A percentile compares a stretch with the other conserved stretches of the same genome.
Evolutionary conservation across 2,329 filamentous ascomycete species (phyloP).

Genomic region (Didymosphaeria variabile): DNA sequence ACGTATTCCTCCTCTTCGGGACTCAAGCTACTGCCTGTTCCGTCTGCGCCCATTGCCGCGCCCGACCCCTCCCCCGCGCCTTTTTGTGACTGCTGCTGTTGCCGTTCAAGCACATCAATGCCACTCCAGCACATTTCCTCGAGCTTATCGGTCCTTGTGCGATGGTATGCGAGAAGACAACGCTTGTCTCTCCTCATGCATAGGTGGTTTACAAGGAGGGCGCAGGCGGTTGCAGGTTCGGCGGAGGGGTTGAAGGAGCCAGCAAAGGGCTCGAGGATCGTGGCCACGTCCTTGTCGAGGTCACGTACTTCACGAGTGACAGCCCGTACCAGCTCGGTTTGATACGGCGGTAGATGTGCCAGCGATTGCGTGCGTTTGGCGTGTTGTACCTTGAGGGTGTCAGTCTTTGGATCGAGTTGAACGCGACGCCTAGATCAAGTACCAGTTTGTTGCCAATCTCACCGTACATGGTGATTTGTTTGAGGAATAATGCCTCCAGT

Average conservation of each 20-base stretch:
- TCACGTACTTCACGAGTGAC: conserved; percentile 93
- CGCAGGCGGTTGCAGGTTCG: conserved; percentile 85
- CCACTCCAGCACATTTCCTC: conserved; percentile 95
- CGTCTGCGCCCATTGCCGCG: conserved; percentile 54
- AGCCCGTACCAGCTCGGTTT: conserved; percentile 86
- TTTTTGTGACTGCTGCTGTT: conserved; percentile 56
- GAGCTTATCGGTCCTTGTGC: conserved; percentile 86
- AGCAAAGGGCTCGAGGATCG: conserved; percentile 82
- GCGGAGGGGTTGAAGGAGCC: conserved; percentile 85
- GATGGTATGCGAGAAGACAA: conserved; percentile 92
- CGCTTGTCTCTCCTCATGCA: conserved; percentile 97
- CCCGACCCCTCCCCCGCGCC: conserved; percentile 33
- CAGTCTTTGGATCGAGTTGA: not conserved
- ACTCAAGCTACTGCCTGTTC: conserved; percentile 77
- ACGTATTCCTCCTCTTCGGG: conserved; percentile 98
- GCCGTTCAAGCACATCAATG: conserved; percentile 78
- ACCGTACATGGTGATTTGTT: conserved; percentile 73
- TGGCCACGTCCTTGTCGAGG: conserved; percentile 83
- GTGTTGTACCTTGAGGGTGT: conserved; percentile 77
- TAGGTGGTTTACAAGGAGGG: conserved; percentile 90
- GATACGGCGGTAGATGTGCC: conserved; percentile 86
- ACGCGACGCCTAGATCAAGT: conserved; percentile 29
- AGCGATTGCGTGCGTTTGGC: conserved; percentile 94
- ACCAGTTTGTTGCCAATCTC: conserved; percentile 88
- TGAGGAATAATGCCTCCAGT: not conserved